These are phyloP conservation scores for Pythium vanterpoolii DNA, from an alignment of 352 stramenopile genomes.

Conservation along the genomic window DNA sequence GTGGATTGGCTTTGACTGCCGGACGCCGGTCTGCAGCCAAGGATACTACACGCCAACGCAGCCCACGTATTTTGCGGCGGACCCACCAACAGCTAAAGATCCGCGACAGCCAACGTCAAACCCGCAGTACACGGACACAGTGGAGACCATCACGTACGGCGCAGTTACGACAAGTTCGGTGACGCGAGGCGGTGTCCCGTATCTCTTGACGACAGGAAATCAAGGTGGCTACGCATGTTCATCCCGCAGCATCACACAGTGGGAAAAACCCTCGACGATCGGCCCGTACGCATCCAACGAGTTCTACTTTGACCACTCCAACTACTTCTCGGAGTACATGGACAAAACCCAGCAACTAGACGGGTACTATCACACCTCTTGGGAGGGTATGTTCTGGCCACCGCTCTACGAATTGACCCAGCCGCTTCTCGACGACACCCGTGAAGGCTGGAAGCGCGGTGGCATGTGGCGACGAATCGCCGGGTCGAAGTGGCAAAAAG, in stretches of 20 bases:
- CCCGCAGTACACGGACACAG: slow-evolving; percentile 44
- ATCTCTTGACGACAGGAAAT: slow-evolving; percentile 30
- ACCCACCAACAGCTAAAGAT: slow-evolving; percentile 44
- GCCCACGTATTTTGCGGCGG: slow-evolving; percentile 66
- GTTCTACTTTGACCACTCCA: slow-evolving; percentile 92
- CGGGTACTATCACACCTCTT: slow-evolving; percentile 84
- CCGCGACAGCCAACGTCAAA: slow-evolving; percentile 58
- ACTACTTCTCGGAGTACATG: slow-evolving; percentile 97
- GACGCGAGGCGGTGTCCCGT: slow-evolving; percentile 47
- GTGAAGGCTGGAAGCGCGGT: slow-evolving; percentile 88
- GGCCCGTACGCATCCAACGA: slow-evolving; percentile 47
- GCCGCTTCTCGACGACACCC: slow-evolving; percentile 86
- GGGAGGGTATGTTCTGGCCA: slow-evolving; percentile 89
- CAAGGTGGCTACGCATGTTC: slow-evolving; percentile 96
- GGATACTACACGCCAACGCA: slow-evolving; percentile 90
- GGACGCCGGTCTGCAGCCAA: slow-evolving; percentile 91
- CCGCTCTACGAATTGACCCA: slow-evolving; percentile 87
- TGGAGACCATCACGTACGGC: slow-evolving; percentile 61
- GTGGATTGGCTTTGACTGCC: slow-evolving; percentile 97
- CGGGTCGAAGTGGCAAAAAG: slow-evolving; percentile 88
- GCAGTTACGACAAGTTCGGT: slow-evolving; percentile 30
- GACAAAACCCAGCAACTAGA: slow-evolving; percentile 79
- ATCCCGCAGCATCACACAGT: slow-evolving; percentile 91
- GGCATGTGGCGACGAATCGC: slow-evolving; percentile 69
- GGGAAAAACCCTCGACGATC: slow-evolving; percentile 84